These are phyloP conservation scores for Pichia gijzeniarum DNA, from an alignment of 805 yeast genomes.

Conservation along the genomic window DNA sequence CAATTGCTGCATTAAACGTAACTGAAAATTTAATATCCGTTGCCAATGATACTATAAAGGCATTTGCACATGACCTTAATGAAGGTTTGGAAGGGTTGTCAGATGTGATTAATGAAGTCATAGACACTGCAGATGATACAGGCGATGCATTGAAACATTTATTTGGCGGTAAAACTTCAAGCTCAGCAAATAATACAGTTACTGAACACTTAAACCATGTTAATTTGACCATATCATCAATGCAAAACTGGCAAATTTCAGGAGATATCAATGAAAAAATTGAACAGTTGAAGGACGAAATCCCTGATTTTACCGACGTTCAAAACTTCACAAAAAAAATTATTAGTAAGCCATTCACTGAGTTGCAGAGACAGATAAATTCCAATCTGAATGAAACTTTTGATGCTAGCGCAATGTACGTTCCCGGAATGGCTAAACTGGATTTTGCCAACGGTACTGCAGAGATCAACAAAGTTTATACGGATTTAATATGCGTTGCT, in stretches of 20 bases:
- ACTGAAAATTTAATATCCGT: constrained; percentile 54
- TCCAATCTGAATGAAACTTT: constrained; percentile 16
- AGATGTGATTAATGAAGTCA: constrained; percentile 47
- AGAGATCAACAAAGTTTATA: constrained; percentile 35
- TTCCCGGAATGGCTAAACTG: constrained; percentile 33
- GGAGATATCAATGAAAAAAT: constrained; percentile 53
- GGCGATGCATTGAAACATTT: constrained; percentile 43
- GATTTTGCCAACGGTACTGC: constrained; percentile 37
- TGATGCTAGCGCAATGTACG: constrained; percentile 28
- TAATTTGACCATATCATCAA: constrained; percentile 48
- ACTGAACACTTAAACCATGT: constrained; percentile 39
- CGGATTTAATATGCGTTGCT: constrained; percentile 27
- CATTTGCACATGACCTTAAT: constrained; percentile 55
- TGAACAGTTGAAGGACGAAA: constrained; percentile 39
- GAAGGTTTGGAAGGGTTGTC: constrained; percentile 60
- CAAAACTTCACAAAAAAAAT: constrained; percentile 49
- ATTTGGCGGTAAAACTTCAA: constrained; percentile 39
- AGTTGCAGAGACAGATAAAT: constrained; percentile 36
- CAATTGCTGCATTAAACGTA: constrained; percentile 65
- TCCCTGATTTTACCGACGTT: constrained; percentile 64
- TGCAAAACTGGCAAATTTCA: constrained; percentile 61
- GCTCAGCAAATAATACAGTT: constrained; percentile 28
- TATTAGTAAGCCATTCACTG: constrained; percentile 55
- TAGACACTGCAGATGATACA: constrained; percentile 38
- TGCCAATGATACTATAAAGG: constrained; percentile 55